phyloP scores from a whole-genome alignment of 257 asterid species.

The Perilla frutescens region DNA sequence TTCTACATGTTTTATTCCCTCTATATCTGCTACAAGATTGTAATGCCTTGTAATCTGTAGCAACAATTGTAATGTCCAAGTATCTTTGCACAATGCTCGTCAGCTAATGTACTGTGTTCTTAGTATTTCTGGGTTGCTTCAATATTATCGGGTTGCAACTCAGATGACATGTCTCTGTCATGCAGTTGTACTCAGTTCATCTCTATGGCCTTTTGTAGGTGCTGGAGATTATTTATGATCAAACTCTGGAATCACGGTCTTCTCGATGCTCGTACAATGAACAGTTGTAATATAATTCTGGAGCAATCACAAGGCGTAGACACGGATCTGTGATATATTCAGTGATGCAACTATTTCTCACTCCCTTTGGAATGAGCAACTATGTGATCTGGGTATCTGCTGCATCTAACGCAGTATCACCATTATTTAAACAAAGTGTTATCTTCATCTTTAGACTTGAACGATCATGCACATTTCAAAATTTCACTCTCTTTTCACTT shows the following conservation, averaged over 20 bases:
- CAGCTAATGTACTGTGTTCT: not conserved
- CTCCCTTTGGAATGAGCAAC: not conserved
- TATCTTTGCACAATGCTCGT: not conserved
- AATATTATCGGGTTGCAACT: not conserved
- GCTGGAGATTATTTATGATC: slow-evolving; percentile 93
- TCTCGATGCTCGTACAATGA: slow-evolving; percentile 81
- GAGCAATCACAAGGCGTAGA: slow-evolving; percentile 55
- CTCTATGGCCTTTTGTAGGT: slow-evolving; percentile 54
- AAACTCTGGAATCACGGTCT: slow-evolving; percentile 97
- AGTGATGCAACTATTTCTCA: not conserved
- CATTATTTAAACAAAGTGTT: slow-evolving; percentile 13
- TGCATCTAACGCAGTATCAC: not conserved
- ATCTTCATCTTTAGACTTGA: not conserved
- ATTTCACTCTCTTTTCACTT: not conserved
- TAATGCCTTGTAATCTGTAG: not conserved
- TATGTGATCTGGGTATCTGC: not conserved
- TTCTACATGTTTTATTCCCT: too few species aligned
- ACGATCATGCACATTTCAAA: not conserved
- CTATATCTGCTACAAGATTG: not conserved
- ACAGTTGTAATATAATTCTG: slow-evolving; percentile 67
- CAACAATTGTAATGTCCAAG: not conserved
- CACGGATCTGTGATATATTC: slow-evolving; percentile 39
- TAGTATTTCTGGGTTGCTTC: not conserved
- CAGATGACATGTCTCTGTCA: not conserved
- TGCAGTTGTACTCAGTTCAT: slow-evolving; percentile 2